Base-by-base conservation (phyloP, 495 filamentous ascomycete species). In the Xylaria telfairii region DNA sequence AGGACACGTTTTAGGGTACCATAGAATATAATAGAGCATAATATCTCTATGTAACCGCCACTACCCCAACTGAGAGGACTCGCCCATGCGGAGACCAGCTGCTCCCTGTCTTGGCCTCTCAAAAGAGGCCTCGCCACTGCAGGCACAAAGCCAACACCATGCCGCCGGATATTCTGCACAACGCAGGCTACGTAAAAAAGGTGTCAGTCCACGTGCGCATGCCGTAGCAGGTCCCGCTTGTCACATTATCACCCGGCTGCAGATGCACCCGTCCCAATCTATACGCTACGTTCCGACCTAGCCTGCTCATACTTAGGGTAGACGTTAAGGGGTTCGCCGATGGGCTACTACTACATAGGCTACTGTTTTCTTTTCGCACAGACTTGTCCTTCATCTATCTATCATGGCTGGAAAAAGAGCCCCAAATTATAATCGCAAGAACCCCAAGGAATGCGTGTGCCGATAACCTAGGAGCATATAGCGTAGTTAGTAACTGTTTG, bases 191-290 rank as follows among this genome's bases (percentile, higher is more conserved):
- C 10, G 57, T 44, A 39, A 17, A n/a, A n/a, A n/a, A n/a, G n/a
- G n/a, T 4, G 19, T 13, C 37, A n/a, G n/a, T n/a, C n/a, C n/a
- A n/a, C n/a, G n/a, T n/a, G n/a, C n/a, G n/a, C n/a, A n/a, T n/a
- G n/a, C n/a, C n/a, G n/a, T n/a, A n/a, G n/a, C n/a, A n/a, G n/a
- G n/a, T n/a, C n/a, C n/a, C 41, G 62, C 15, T 32, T 51, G 63
- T 26, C 30, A 53, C 7, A n/a, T n/a, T n/a, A 53, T 66, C 54
- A 47, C 32, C 32, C 64, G 46, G 47, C 64, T 30, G 64, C n/a
- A 37, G 24, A 15, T 32, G 21, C 13, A 8, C 39, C 15, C 6
- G 15, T 32, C 41, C 30, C 17, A 21, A 47, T 64, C 2, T 8
- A 21, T 39, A 47, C 24, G 32, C 56, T 19, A 28, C 56, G 34